phyloP scores from a whole-genome alignment of 2,329 filamentous ascomycete genomes.

The Bipolaris oryzae region DNA sequence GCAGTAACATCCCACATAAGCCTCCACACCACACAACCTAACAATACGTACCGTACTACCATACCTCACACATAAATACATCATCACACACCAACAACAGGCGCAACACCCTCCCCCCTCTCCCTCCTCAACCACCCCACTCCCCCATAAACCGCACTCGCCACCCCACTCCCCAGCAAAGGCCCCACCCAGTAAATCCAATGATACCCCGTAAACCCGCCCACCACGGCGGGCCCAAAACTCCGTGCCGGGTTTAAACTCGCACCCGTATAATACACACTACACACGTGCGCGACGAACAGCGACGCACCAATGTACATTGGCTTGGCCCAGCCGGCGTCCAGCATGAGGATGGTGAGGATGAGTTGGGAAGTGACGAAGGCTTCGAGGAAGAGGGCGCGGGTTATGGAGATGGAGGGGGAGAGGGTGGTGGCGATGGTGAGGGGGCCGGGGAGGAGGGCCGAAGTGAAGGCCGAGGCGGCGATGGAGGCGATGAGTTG shows the following conservation, averaged over 20 bases:
- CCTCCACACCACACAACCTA: no score
- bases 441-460: constrained; percentile 38
- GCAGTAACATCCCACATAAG: no score
- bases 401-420: constrained; percentile 29
- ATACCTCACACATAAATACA: no score
- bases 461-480: constrained; percentile 37
- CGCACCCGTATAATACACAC: constrained; percentile 55
- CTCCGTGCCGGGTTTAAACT: constrained; percentile 55
- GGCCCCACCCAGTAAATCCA: constrained; percentile 53
- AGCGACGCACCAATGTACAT: constrained; percentile 73
- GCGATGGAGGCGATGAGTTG: constrained; percentile 41
- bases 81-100: no score
- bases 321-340: constrained; percentile 66
- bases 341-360: constrained; percentile 60
- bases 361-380: constrained; percentile 46
- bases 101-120: not conserved
- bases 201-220: constrained; percentile 47
- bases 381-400: constrained; percentile 38
- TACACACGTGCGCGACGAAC: constrained; percentile 63
- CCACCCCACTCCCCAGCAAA: constrained; percentile 49
- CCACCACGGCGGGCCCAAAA: constrained; percentile 54
- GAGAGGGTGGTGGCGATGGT: constrained; percentile 32
- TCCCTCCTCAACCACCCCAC: constrained; percentile 33
- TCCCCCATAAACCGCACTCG: constrained; percentile 55
- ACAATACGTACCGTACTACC: no score